Evolutionary conservation across 768 basidiomycete species (phyloP).

Genomic region (Piloderma croceum): DNA sequence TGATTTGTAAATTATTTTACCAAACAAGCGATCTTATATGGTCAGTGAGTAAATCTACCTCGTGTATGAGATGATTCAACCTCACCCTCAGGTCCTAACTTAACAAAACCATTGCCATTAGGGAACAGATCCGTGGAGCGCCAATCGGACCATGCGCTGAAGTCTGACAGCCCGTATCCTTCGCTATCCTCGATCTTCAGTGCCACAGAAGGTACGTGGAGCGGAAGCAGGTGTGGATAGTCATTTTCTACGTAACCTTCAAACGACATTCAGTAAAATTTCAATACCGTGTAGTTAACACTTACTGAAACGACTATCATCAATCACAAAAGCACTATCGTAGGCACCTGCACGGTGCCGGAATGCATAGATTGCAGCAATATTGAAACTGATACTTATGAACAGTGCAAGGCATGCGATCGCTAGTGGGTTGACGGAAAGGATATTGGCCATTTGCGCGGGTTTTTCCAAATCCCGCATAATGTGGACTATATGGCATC

Average conservation of each 20-base stretch:
- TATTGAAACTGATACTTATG: constrained; percentile 9
- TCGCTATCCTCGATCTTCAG: constrained; percentile 13
- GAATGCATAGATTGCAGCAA: constrained; percentile 12
- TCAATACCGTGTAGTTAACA: no score
- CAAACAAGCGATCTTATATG: no score
- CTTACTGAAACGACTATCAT: constrained; percentile 13
- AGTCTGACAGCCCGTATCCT: constrained; percentile 11
- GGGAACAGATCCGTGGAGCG: constrained; percentile 14
- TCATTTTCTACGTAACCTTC: constrained; percentile 13
- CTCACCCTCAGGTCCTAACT: constrained; percentile 12
- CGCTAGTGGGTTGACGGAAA: constrained; percentile 5
- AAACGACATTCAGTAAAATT: neutral
- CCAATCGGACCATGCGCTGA: constrained; percentile 14
- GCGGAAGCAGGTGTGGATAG: constrained; percentile 12
- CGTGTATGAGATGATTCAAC: no score
- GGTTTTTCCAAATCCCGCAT: no score
- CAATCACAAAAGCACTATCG: neutral
- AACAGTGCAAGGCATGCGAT: constrained; percentile 11
- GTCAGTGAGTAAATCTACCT: no score
- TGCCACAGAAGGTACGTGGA: constrained; percentile 9
- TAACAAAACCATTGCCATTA: constrained; percentile 12
- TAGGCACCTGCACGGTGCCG: constrained; percentile 3
- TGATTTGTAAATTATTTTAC: no score
- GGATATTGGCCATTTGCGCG: no score
- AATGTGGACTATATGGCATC: no score